Base-by-base conservation (phyloP, 2,329 filamentous ascomycete genomes). In the Davidsoniella neocaledoniae region DNA sequence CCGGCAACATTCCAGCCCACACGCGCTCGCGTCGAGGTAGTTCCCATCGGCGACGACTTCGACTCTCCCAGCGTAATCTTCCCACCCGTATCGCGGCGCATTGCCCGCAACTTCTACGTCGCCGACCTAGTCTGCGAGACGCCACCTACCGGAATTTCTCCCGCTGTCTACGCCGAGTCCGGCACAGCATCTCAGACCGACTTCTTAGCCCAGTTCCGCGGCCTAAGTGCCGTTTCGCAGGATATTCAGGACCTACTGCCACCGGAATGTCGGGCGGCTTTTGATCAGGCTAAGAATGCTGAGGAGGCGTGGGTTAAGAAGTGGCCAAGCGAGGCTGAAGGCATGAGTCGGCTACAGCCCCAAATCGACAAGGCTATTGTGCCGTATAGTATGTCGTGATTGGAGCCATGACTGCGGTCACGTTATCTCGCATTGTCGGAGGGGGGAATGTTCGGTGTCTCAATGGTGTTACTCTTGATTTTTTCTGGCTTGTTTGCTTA, bases 1-100 rank as follows among this genome's bases (percentile, higher is more conserved):
- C 90, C 91, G 0, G 77, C 77, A 54, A 83, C 74, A 59, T 94
- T 87, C 75, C 91, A 98, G 63, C 86, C 91, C 2, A 91, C 86
- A 2, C 84, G 86, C 57, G 86, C 79, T 8, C 80, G 81, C 53
- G 87, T 88, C 69, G 85, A 91, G 64, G 38, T 48, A 38, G 26
- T 47, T 25, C 66, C 70, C 1, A 60, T 66, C 16, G 60, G 64
- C 7, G 60, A 63, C 39, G 56, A 59, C 2, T 57, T 56, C 33
- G 55, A 60, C 2, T 55, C 57, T 16, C 21, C 48, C 8, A 61
- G 63, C 19, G 57, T 59, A 25, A 57, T 60, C 37, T 76, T 77
- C 56, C 67, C 71, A 5, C 64, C 68, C 0, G 61, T 78, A 14
- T 63, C 72, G 2, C 59, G 66, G 23, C 66, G 65, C 56, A 65